Evolutionary conservation across 352 stramenopile species (phyloP), one percentile per base, ranked within the genome.

Genomic region (Phytophthora sansomeana): DNA sequence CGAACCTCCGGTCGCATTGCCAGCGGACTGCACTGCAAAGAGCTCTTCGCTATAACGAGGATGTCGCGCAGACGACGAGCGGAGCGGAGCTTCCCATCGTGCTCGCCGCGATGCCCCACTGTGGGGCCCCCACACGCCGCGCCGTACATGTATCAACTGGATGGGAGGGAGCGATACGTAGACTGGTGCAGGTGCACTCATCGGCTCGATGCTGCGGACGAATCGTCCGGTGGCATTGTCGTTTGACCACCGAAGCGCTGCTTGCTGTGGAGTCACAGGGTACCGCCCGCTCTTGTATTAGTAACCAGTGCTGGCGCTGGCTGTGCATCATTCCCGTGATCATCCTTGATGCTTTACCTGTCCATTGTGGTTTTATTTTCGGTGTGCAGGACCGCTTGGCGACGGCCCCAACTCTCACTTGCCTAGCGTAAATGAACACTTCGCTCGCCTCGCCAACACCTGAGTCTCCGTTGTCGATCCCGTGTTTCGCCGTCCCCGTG

Each of bases 71-170:
- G 11, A 43, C 26, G 29, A n/a, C 8, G 21, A 17, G 42, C 13
- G 29, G 41, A 58, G 28, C 51, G n/a, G n/a, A n/a, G n/a, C n/a
- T 56, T 14, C 43, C 57, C 57, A 67, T 63, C 58, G 30, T 63
- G 29, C 32, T 33, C 30, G 24, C 28, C 41, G n/a, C 38, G 24
- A 48, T 29, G 63, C 1, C 36, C 36, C 10, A n/a, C n/a, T n/a
- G n/a, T n/a, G n/a, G n/a, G n/a, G n/a, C n/a, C 36, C 36, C 36
- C 36, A 16, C 36, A 43, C 7, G 35, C 35, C 42, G 46, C 30
- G 58, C 58, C 46, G 58, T 65, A 69, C 65, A 44, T 69, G 21
- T 74, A 74, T 69, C 65, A 69, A 56, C 11, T 61, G 52, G 59
- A 74, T 64, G 65, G 52, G 60, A 65, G 65, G 58, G 64, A 68